Evolutionary conservation across 306 rosid genomes (phyloP).

Genomic region (Lupinus albus): DNA sequence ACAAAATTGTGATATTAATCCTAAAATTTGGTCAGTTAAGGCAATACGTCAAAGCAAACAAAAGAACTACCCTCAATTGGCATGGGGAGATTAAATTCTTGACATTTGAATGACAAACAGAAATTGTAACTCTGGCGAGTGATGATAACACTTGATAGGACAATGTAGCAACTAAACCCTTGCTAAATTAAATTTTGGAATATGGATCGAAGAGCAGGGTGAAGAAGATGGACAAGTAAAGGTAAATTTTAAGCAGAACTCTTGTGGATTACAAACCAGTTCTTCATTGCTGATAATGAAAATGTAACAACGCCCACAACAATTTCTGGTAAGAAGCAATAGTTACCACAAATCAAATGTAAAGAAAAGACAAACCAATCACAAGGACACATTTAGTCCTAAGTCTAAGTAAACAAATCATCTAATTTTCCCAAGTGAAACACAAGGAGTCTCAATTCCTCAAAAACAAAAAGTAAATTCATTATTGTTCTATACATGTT

Average conservation of each 20-base stretch:
- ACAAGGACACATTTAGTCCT: no score
- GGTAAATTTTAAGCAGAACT: background rate
- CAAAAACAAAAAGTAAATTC: background rate
- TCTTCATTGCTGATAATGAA: background rate
- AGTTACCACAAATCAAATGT: background rate
- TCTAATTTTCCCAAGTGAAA: background rate
- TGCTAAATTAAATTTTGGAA: no score
- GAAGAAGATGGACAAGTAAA: background rate
- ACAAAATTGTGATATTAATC: background rate
- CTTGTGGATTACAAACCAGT: background rate
- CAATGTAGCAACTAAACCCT: background rate
- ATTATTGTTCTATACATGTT: background rate
- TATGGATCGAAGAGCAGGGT: no score
- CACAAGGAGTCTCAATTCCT: background rate
- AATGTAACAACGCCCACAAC: background rate
- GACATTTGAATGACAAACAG: background rate
- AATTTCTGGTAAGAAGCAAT: background rate
- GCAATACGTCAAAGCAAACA: background rate
- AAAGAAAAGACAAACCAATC: background rate
- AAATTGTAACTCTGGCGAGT: background rate
- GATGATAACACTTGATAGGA: background rate
- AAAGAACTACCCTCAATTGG: background rate
- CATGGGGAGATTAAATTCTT: no score
- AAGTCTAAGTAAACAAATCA: no score
- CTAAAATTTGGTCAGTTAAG: background rate